Evolutionary conservation across 2,329 filamentous ascomycete species (phyloP).

Genomic region (Akanthomyces muscarius): DNA sequence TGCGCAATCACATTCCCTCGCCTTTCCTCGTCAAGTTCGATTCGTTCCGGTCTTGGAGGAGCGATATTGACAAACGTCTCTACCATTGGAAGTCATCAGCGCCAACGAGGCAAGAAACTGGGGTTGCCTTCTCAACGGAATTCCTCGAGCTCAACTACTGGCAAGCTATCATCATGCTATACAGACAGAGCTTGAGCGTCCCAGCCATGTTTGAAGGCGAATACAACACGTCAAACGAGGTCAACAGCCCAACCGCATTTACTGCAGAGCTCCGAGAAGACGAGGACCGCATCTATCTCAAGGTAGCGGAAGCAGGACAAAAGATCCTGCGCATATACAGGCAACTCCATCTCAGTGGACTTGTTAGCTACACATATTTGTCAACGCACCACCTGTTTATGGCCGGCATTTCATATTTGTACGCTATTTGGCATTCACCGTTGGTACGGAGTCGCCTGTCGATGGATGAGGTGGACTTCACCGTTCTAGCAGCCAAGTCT

Average conservation of each 20-base stretch:
- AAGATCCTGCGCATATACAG: constrained; percentile 88
- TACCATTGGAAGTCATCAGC: constrained; percentile 83
- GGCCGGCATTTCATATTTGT: constrained; percentile 93
- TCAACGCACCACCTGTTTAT: constrained; percentile 97
- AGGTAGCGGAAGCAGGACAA: constrained; percentile 91
- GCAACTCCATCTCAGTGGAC: constrained; percentile 77
- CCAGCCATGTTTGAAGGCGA: constrained; percentile 82
- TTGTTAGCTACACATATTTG: constrained; percentile 94
- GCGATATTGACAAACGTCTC: constrained; percentile 78
- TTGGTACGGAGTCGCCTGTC: constrained; percentile 80
- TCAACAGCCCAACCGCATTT: constrained; percentile 58
- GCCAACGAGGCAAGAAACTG: constrained; percentile 72
- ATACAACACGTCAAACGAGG: constrained; percentile 60
- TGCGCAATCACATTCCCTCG: constrained; percentile 74
- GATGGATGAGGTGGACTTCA: constrained; percentile 97
- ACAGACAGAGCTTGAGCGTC: constrained; percentile 83
- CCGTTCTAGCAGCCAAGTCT: constrained; percentile 86
- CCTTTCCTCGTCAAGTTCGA: constrained; percentile 81
- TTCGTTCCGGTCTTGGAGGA: constrained; percentile 83
- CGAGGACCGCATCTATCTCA: constrained; percentile 87
- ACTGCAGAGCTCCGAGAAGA: constrained; percentile 69
- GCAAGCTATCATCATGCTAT: constrained; percentile 95
- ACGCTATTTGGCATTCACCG: constrained; percentile 95
- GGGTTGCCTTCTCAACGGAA: constrained; percentile 82
- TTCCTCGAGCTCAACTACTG: constrained; percentile 96